Evolutionary conservation across 257 asterid species (phyloP).

Genomic region (Paulownia fortunei): DNA sequence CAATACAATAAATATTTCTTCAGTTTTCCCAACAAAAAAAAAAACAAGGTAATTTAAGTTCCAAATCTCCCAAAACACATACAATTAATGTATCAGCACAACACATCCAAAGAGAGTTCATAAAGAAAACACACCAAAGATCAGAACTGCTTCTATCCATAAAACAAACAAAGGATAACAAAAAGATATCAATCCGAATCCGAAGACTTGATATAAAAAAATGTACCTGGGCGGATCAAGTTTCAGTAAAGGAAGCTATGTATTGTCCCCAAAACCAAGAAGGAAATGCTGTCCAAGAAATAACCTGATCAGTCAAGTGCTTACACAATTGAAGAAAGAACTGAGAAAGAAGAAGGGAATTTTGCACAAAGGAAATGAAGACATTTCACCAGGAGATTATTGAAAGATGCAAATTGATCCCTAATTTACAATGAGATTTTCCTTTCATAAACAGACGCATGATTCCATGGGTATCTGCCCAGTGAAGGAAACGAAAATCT

Average conservation of each 20-base stretch:
- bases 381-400: background rate
- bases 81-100: no score
- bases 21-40: background rate
- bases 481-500: conserved; percentile 19
- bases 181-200: background rate
- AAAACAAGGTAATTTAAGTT: background rate
- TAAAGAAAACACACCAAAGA: no score
- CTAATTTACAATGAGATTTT: conserved; percentile 17
- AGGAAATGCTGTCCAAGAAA: conserved; percentile 17
- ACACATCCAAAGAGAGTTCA: no score
- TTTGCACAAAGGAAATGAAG: background rate
- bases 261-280: conserved; percentile 14
- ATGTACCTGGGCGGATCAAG: conserved; percentile 23
- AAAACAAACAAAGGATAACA: background rate
- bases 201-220: background rate
- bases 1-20: background rate
- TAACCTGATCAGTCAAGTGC: conserved; percentile 2
- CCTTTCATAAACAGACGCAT: background rate
- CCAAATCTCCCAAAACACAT: background rate
- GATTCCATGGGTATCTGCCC: conserved; percentile 18
- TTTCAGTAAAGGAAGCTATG: conserved; percentile 7
- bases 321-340: background rate
- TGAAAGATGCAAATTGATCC: background rate
- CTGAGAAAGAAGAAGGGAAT: background rate
- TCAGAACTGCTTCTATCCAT: background rate